These are phyloP conservation scores for Ganoderma boninense DNA, from an alignment of 1,284 basidiomycete species.

Conservation along the genomic window DNA sequence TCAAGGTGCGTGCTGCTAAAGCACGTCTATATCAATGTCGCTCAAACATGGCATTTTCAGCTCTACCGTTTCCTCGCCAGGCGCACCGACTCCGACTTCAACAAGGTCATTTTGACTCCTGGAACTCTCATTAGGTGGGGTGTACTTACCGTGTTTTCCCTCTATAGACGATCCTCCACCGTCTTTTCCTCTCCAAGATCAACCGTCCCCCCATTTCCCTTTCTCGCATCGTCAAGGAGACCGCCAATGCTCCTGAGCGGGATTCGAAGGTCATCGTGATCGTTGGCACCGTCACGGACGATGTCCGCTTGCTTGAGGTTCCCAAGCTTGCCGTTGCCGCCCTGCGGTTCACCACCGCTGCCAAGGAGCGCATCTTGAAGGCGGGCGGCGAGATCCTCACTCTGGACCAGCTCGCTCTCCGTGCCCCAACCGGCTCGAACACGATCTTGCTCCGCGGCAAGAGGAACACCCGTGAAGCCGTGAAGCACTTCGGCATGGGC, in stretches of 20 bases:
- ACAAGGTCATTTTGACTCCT: conserved; percentile 74
- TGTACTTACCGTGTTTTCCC: conserved; percentile 24
- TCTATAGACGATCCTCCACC: conserved; percentile 87
- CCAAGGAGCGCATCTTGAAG: conserved; percentile 94
- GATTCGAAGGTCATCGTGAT: conserved; percentile 88
- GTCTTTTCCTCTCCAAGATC: conserved; percentile 96
- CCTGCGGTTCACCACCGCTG: conserved; percentile 93
- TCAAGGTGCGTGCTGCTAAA: conserved; percentile 77
- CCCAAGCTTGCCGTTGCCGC: conserved; percentile 96
- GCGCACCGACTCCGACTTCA: conserved; percentile 96
- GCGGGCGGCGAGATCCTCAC: conserved; percentile 96
- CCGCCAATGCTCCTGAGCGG: conserved; percentile 72
- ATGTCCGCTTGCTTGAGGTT: conserved; percentile 87
- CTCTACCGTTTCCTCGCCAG: conserved; percentile 99
- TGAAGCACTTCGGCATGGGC: conserved; percentile 97
- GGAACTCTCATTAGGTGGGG: neutral
- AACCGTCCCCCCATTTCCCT: conserved; percentile 98
- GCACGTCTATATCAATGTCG: neutral
- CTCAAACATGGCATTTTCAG: conserved; percentile 50
- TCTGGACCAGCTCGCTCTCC: conserved; percentile 95
- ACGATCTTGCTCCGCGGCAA: conserved; percentile 93
- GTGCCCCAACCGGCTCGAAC: conserved; percentile 95
- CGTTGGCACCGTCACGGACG: conserved; percentile 96
- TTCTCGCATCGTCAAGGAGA: conserved; percentile 89
- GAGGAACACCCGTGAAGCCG: conserved; percentile 93